Conservation (phyloP, 2,329 filamentous ascomycete genomes). For the Fusarium sp. region DNA sequence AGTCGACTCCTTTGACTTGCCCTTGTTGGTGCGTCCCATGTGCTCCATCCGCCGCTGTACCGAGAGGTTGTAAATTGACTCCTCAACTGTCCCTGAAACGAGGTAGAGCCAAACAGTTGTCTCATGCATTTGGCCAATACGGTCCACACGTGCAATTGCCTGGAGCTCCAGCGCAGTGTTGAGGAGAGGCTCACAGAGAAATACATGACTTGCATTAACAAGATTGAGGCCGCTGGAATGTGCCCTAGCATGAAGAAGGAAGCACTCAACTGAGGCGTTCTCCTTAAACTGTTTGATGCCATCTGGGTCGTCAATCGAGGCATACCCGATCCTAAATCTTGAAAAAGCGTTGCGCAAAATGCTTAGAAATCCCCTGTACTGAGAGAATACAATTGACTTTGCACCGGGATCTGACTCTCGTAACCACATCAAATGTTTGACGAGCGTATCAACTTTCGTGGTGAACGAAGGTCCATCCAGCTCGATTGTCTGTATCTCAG, state of each 20-base stretch:
- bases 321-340: slow-evolving; percentile 78
- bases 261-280: slow-evolving; percentile 80
- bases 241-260: slow-evolving; percentile 88
- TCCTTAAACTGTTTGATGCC: slow-evolving; percentile 83
- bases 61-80: slow-evolving; percentile 89
- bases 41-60: slow-evolving; percentile 83
- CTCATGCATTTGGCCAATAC: slow-evolving; percentile 88
- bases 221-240: slow-evolving; percentile 92
- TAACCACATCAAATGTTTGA: slow-evolving; percentile 87
- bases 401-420: slow-evolving; percentile 85
- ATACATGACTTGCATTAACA: slow-evolving; percentile 92
- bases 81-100: slow-evolving; percentile 89
- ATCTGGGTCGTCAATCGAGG: slow-evolving; percentile 74
- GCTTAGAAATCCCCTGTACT: slow-evolving; percentile 82
- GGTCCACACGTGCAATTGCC: slow-evolving; percentile 92
- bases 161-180: slow-evolving; percentile 95
- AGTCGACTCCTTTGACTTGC: slow-evolving; percentile 56
- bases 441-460: slow-evolving; percentile 88
- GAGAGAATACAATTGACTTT: slow-evolving; percentile 95
- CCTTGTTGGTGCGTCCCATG: slow-evolving; percentile 63
- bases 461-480: slow-evolving; percentile 81
- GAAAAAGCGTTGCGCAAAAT: slow-evolving; percentile 78
- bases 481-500: slow-evolving; percentile 85
- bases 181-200: slow-evolving; percentile 92
- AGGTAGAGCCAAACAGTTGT: slow-evolving; percentile 98